Base-by-base conservation (phyloP, 345 rosid genomes). In the Kernera saxatilis region DNA sequence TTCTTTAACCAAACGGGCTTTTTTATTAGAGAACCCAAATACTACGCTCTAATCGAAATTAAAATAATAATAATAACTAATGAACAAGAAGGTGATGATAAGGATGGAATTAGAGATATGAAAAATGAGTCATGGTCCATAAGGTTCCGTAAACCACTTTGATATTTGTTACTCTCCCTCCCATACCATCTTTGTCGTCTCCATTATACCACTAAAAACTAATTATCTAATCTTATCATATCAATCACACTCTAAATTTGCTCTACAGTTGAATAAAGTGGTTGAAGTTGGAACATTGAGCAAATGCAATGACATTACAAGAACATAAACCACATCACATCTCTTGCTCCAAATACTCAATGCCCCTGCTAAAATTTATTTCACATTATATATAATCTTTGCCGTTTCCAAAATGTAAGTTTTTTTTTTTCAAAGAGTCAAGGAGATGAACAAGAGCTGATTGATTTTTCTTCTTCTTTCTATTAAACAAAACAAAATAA, bases 131-230 rank as follows among this genome's bases (percentile, higher is more conserved):
- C 75, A 60, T 49, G 4, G 58, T 35, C 30, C 7, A 25, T 48
- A 0, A 3, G n/a, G 50, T 48, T 70, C 67, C 74, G 74, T 58
- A 30, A n/a, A 35, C 74, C 49, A 26, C 22, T 70, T 70, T 46
- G 39, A 23, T 46, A 5, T 27, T 15, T 9, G 6, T 6, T 7
- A 19, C 41, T 62, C 69, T 21, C 27, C 37, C n/a, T n/a, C n/a
- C 14, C 32, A 44, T 18, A 11, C 26, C 39, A 41, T 8, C 4
- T 18, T 32, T 63, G 1, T 45, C 19, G 12, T 45, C 43, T 41
- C 21, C 26, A 45, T 18, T 3, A 7, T 1, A 15, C 0, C 1
- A 29, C 6, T 29, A 0, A 29, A 1, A 29, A 5, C 6, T n/a
- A n/a, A n/a, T n/a, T n/a, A n/a, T n/a, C n/a, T n/a, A n/a, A n/a